phyloP scores from a whole-genome alignment of 208 protist species.

The Trypanosoma congolense region DNA sequence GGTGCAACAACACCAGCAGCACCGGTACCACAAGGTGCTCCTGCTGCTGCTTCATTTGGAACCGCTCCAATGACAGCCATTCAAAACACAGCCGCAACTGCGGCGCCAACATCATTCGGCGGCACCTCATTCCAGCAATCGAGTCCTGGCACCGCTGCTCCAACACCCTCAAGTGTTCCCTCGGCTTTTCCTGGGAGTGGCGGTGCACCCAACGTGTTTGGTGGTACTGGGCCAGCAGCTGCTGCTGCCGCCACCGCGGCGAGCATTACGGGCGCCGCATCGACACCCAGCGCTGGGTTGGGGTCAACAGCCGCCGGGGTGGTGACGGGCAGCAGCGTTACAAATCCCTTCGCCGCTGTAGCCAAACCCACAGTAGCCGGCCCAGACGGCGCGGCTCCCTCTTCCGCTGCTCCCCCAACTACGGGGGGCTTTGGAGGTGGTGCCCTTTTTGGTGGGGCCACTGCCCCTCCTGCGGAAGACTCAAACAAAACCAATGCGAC shows the following conservation, averaged over 20 bases:
- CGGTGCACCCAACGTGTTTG: background rate
- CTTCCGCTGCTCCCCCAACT: constrained; percentile 9
- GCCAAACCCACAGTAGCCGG: constrained; percentile 16
- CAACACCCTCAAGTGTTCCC: constrained; percentile 4
- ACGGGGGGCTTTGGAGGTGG: constrained; percentile 1
- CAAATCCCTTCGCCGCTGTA: constrained; percentile 7
- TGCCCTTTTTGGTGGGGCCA: no score
- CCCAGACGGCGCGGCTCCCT: constrained; percentile 4
- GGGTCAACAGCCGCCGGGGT: constrained; percentile 4
- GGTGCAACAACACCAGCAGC: constrained; percentile 9
- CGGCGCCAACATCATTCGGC: no score
- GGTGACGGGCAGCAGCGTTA: constrained; percentile 17
- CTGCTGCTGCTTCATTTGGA: no score
- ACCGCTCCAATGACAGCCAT: no score
- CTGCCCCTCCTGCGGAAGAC: no score
- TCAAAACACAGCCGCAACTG: no score
- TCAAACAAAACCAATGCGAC: constrained; percentile 15
- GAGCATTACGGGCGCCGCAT: constrained; percentile 1
- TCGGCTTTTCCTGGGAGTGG: constrained; percentile 5
- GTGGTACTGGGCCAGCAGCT: background rate
- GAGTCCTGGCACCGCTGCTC: constrained; percentile 22
- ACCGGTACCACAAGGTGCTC: constrained; percentile 6
- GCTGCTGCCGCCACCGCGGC: constrained; percentile 17
- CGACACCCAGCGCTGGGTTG: constrained; percentile 13
- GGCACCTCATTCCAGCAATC: no score